These are phyloP conservation scores for Puccinia triticina DNA, from an alignment of 1,284 basidiomycete species.

Conservation along the genomic window DNA sequence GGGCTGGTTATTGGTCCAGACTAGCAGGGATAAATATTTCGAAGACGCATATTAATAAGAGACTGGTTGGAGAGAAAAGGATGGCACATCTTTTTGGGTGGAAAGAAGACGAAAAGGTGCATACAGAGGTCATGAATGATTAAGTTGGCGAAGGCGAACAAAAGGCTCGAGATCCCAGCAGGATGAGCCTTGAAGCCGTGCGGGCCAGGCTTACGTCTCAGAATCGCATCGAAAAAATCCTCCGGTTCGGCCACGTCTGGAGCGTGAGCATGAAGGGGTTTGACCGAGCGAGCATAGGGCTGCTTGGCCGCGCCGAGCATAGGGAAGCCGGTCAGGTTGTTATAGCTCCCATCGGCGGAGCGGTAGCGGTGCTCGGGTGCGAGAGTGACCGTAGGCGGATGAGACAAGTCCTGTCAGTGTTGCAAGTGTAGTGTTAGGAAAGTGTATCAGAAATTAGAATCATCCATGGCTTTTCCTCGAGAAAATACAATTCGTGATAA, in stretches of 20 bases:
- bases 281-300: slow-evolving; percentile 43
- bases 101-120: background rate
- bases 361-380: slow-evolving; percentile 45
- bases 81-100: background rate
- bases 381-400: slow-evolving; percentile 43
- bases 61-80: background rate
- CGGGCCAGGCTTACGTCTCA: slow-evolving; percentile 23
- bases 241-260: slow-evolving; percentile 49
- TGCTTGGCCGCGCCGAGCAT: slow-evolving; percentile 40
- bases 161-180: slow-evolving; percentile 42
- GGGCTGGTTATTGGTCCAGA: slow-evolving; percentile 42
- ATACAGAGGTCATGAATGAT: slow-evolving; percentile 51
- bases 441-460: background rate
- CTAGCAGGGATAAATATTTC: background rate
- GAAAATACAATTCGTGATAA: too few relatives aligned
- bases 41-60: background rate
- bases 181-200: slow-evolving; percentile 47
- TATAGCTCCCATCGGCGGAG: slow-evolving; percentile 46
- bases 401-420: slow-evolving; percentile 30
- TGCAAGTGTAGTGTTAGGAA: background rate
- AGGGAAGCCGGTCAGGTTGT: slow-evolving; percentile 46
- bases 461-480: too few relatives aligned
- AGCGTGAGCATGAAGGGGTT: slow-evolving; percentile 37
- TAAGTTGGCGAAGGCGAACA: slow-evolving; percentile 49
- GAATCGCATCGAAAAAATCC: slow-evolving; percentile 48